Evolutionary conservation across 148 eudicot species (phyloP), one percentile per base, ranked within the genome.

Genomic region (Rhododendron vialii): DNA sequence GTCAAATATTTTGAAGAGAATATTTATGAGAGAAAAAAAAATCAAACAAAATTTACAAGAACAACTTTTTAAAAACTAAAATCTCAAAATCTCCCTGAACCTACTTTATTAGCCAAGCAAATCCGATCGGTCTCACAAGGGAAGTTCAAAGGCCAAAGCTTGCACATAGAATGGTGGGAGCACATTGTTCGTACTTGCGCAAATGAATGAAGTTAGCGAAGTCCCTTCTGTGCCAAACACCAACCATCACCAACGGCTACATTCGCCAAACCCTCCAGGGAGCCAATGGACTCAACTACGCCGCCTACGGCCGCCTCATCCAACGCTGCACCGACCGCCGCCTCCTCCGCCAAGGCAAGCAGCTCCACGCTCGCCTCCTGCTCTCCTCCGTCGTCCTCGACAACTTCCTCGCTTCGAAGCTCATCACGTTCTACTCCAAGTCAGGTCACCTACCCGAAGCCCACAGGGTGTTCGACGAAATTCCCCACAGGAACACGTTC

Each of bases 401-500:
- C 87, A 94, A 94, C 86, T 93, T 89, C 84, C 88, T 94, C 50
- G 94, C 91, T 6, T 93, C 98, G 24, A 94, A 93, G 53, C 93
- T 94, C 84, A 86, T 93, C 51, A 85, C 87, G 24, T 92, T 91
- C 28, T 75, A 94, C 86, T 83, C 93, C 14, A 91, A 86, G 85
- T 85, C 78, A 43, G 81, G 86, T 1, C 69, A 81, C 26, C 83
- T 91, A 6, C 15, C 2, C 2, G 36, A 89, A 48, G 95, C 95
- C 78, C 94, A 89, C 65, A 86, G 89, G 47, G 89, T 94, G 93
- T 94, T 94, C 88, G 94, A 92, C 76, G 85, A 91, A 91, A 94
- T 93, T 83, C 92, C 92, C 6, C 78, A 83, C 4, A 91, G 76
- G 75, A 94, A 93, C 76, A 88, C 92, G 7, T 94, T 92, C 85